A percentile compares a stretch with the other conserved stretches of the same genome.
Conservation (phyloP, 2,329 filamentous ascomycete species). For the Raffaelea ambrosiae region DNA sequence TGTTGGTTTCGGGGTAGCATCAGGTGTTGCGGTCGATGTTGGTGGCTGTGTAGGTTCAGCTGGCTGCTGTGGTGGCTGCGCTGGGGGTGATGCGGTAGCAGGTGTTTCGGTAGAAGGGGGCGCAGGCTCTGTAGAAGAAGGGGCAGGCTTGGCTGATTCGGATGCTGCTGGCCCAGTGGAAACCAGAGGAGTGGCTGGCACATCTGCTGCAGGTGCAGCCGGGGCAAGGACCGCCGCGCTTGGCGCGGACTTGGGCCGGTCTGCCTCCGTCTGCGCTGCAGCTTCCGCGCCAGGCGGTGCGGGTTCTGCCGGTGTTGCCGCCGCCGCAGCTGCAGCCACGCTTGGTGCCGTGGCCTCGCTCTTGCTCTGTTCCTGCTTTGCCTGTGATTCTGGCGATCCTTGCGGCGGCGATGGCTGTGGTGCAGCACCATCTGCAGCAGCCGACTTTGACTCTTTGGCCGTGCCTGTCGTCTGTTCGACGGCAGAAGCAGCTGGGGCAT, state of each 20-base stretch:
- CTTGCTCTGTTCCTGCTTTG: neutral
- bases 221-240: neutral
- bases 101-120: neutral
- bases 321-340: neutral
- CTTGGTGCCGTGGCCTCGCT: neutral
- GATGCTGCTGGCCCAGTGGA: neutral
- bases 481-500: no score
- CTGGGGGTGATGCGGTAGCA: neutral
- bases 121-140: neutral
- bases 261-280: neutral
- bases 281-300: neutral
- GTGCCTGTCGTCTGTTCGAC: neutral
- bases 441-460: neutral
- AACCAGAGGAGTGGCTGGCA: neutral
- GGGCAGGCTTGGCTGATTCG: no score
- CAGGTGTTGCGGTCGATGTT: neutral
- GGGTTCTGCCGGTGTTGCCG: neutral
- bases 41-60: neutral
- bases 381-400: neutral
- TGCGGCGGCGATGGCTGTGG: neutral
- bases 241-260: no score
- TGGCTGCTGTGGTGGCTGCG: neutral
- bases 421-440: no score
- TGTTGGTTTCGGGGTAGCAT: neutral
- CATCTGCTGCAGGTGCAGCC: neutral